Base-by-base conservation (phyloP, 768 basidiomycete species). In the Cystofilobasidium macerans region DNA sequence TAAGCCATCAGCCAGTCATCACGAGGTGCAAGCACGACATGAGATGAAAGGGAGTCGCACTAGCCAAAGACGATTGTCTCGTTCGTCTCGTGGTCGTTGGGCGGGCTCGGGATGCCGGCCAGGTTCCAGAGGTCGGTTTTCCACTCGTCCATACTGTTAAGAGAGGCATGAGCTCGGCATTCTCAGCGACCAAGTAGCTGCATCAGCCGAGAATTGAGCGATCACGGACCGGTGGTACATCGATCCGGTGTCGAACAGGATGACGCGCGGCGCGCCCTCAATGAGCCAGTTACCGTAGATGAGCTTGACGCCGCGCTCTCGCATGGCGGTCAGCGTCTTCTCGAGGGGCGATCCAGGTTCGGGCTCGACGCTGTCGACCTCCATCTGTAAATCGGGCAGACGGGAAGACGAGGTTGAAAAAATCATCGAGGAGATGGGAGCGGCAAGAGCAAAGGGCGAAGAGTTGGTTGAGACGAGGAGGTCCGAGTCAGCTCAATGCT, bases 201-300 rank as follows among this genome's bases (percentile, higher is more conserved):
- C 38, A 40, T 40, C 38, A 16, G 38, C 38, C 38, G 9, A n/a
- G n/a, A n/a, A n/a, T n/a, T n/a, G n/a, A n/a, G n/a, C n/a, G n/a
- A n/a, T n/a, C n/a, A 66, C 72, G 48, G 20, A 74, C 74, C 87
- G 83, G 69, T 85, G 82, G 75, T 86, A 90, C 76, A 84, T 84
- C 73, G 86, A 88, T 62, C 89, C 86, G 9, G 89, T 93, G 78
- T 99, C 95, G 75, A 99, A 98, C 62, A 99, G 83, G 51, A 99
- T 83, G 69, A 98, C 95, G 64, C 85, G 85, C 43, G 95, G 95
- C 35, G 88, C 88, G 68, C 94, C 95, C 72, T 99, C 95, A 78
- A 99, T 91, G 65, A 99, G 84, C 95, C 95, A 99, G 62, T 91
- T 84, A 26, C 95, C 95, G 77, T 97, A 98, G 59, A 98, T 84